Evolutionary conservation across 2,329 filamentous ascomycete genomes (phyloP).

Genomic region (Aschersonia sp.): DNA sequence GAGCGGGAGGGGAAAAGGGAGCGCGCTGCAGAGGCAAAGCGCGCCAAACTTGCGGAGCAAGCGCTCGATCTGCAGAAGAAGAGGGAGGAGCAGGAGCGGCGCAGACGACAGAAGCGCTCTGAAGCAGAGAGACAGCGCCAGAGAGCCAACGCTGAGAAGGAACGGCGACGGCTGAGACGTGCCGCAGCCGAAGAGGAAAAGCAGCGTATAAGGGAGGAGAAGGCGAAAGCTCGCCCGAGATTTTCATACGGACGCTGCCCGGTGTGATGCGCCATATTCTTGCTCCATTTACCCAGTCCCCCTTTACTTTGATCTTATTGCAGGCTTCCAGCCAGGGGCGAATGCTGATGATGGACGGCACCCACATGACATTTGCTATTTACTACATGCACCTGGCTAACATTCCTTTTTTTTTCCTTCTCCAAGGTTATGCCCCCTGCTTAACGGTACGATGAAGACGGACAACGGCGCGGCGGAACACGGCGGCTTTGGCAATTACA

Average conservation of each 20-base stretch:
- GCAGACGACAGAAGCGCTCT: slow-evolving; percentile 3
- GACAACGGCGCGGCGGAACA: slow-evolving; percentile 40
- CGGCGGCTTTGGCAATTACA: slow-evolving; percentile 43
- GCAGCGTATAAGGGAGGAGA: slow-evolving; percentile 7
- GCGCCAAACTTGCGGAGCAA: slow-evolving; percentile 7
- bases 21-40: slow-evolving; percentile 2
- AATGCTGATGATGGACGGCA: not conserved
- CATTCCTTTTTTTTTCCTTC: not conserved
- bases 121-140: slow-evolving; percentile 7
- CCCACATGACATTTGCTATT: not conserved
- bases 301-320: not conserved
- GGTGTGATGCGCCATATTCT: slow-evolving; percentile 4
- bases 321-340: not conserved
- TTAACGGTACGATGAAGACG: slow-evolving; percentile 66
- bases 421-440: slow-evolving; percentile 60
- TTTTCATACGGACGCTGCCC: slow-evolving; percentile 8
- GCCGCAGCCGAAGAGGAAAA: slow-evolving; percentile 5
- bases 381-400: slow-evolving; percentile 5
- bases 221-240: slow-evolving; percentile 7
- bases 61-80: slow-evolving; percentile 7
- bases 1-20: slow-evolving; percentile 4
- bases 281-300: not conserved
- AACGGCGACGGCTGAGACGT: slow-evolving; percentile 2
- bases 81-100: slow-evolving; percentile 4
- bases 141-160: slow-evolving; percentile 6